Evolutionary conservation across 2,329 filamentous ascomycete genomes (phyloP), one percentile per base, ranked within the genome.

Genomic region (Corniculantispora saksenae): DNA sequence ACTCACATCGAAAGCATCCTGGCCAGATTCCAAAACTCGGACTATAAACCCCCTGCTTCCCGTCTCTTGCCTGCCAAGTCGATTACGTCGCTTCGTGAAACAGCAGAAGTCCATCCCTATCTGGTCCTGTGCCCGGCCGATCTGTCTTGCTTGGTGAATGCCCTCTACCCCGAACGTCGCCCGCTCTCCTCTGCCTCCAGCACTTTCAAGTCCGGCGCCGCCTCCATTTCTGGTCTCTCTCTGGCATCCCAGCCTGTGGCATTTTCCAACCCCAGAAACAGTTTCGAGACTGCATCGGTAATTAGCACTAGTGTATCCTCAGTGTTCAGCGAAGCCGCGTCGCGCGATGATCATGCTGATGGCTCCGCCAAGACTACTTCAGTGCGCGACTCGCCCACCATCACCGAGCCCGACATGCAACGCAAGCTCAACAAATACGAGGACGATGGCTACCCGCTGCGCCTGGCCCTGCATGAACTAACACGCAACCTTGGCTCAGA

Each of bases 81-180:
- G 61, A 88, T 91, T 67, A 90, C 89, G 7, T 92, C 89, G 4
- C 80, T 92, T 13, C 82, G 89, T 67, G 91, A 93, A 76, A 93
- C 90, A n/a, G 85, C 85, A 23, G 90, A 93, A 75, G 90, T 93
- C 12, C 91, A 91, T 72, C 91, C 89, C 38, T 95, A 93, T 73
- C 81, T 96, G 71, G 90, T 94, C 40, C 79, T 97, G 69, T 92
- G 91, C 72, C 88, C 92, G 43, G 86, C 91, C 48, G 94, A 97
- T 75, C 81, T 97, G 69, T 82, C 91, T 43, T 94, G 92, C 3
- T 79, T 97, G 71, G 86, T 96, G 68, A 92, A 95, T 75, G 90
- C 91, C 13, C 84, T 97, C 17, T 97, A 94, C 72, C 94, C 94
- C 0, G 89, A 92, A 71, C 84, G 85, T 62, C 82, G 89, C 48